These are phyloP conservation scores for Alternaria triticina DNA, from an alignment of 2,329 filamentous ascomycete genomes.

Conservation along the genomic window DNA sequence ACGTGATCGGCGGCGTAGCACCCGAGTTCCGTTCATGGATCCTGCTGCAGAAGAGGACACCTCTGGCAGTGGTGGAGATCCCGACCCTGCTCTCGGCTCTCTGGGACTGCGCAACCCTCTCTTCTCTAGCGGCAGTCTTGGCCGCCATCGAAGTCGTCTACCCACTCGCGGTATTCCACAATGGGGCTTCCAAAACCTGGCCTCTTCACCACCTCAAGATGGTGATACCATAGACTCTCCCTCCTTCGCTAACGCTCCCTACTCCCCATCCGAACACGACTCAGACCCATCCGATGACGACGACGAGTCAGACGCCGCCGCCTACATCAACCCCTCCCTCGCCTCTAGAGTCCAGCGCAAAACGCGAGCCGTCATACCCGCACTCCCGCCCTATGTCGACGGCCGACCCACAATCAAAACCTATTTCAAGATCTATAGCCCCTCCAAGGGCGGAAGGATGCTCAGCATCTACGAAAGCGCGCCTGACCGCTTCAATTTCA, in stretches of 20 bases:
- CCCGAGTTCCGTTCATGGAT: constrained; percentile 30
- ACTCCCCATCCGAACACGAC: constrained; percentile 29
- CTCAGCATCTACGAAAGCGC: constrained; percentile 65
- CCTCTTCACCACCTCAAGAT: constrained; percentile 22
- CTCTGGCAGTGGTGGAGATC: constrained; percentile 54
- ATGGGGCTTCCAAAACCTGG: constrained; percentile 17
- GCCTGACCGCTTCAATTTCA: constrained; percentile 65
- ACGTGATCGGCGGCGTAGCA: constrained; percentile 39
- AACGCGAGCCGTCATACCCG: constrained; percentile 37
- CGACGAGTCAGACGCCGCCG: constrained; percentile 24
- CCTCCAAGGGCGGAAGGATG: constrained; percentile 63
- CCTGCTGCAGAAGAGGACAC: constrained; percentile 49
- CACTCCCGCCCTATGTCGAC: constrained; percentile 62
- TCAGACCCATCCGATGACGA: constrained; percentile 36
- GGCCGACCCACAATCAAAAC: constrained; percentile 64
- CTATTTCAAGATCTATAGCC: constrained; percentile 68
- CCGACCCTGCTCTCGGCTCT: constrained; percentile 48
- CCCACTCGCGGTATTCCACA: constrained; percentile 22
- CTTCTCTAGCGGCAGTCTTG: constrained; percentile 25
- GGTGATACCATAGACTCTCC: constrained; percentile 25
- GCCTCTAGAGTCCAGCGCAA: constrained; percentile 25
- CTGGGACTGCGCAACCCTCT: constrained; percentile 29
- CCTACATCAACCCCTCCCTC: constrained; percentile 37
- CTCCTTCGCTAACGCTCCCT: constrained; percentile 22
- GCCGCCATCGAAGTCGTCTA: constrained; percentile 27